phyloP scores from a whole-genome alignment of 257 asterid species.

The Lithospermum erythrorhizon region DNA sequence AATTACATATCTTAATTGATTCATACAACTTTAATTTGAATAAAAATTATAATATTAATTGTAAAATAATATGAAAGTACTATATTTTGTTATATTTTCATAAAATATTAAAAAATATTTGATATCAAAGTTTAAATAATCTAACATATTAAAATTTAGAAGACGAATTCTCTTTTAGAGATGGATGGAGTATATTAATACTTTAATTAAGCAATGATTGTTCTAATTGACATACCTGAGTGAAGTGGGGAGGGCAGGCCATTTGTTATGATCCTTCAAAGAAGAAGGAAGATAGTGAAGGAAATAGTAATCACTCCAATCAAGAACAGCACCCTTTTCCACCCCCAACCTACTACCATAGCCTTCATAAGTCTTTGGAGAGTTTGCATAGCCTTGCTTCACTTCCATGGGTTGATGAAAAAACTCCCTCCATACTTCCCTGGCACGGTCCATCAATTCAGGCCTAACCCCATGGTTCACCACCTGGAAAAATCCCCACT shows the following conservation, averaged over 20 bases:
- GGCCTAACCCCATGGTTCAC: slow-evolving; percentile 12
- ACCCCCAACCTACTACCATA: slow-evolving; percentile 9
- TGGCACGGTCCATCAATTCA: slow-evolving; percentile 5
- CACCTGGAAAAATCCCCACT: too few species aligned
- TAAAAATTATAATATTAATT: too few species aligned
- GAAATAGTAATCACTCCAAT: slow-evolving; percentile 11
- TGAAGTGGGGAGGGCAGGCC: not conserved
- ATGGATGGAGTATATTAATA: too few species aligned
- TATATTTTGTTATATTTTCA: too few species aligned
- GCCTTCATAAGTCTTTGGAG: slow-evolving; percentile 8
- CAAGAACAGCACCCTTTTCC: slow-evolving; percentile 9
- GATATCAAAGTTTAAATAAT: too few species aligned
- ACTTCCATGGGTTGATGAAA: slow-evolving; percentile 12
- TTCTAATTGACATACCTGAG: not conserved
- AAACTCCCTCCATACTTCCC: slow-evolving; percentile 8
- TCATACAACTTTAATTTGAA: too few species aligned
- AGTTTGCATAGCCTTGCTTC: slow-evolving; percentile 6
- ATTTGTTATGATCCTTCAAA: slow-evolving; percentile 5
- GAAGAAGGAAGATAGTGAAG: slow-evolving; percentile 9
- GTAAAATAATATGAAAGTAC: too few species aligned
- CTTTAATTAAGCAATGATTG: too few species aligned
- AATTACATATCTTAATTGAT: too few species aligned
- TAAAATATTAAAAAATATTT: too few species aligned
- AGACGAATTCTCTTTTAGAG: too few species aligned
- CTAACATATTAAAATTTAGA: too few species aligned